Evolutionary conservation across 139 green algal species (phyloP), one percentile per base, ranked within the genome.

Genomic region (Mesostigma viride): DNA sequence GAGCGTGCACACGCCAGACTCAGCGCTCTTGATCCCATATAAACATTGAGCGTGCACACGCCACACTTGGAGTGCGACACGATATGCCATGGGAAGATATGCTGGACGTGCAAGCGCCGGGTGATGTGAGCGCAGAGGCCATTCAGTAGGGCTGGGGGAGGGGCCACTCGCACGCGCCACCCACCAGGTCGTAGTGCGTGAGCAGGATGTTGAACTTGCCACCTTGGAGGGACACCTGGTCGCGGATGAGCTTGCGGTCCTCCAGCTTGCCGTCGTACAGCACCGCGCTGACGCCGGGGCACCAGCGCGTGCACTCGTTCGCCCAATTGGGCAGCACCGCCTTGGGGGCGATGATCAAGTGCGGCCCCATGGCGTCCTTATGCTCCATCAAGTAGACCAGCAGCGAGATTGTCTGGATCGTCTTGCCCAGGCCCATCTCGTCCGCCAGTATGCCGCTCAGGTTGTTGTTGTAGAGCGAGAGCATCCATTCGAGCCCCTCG

Each of bases 281-380:
- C 27, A 85, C 61, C 34, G 76, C 69, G 20, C 67, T 58, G 36
- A 80, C 65, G 32, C 51, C 58, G 1, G 83, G 84, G 48, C 79
- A 44, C 84, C 84, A 89, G 35, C 71, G 72, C 28, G 61, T 65
- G 58, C 87, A 86, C 76, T 89, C 84, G 27, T 71, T 44, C 27
- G 35, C 35, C 84, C 84, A 89, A 48, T 89, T 89, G 33, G 75
- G 74, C 61, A 87, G 60, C 36, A 88, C 83, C 3, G 84, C 84
- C 75, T 89, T 90, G 34, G 84, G 84, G 2, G 79, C 83, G 5
- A 90, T 53, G 5, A 90, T 76, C 24, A 90, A 58, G 74, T 88
- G 83, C 1, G 84, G 84, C 11, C 84, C 84, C n/a, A 74, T 63
- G 51, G 71, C 79, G 31, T 58, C 68, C 74, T 88, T 88, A n/a